These are phyloP conservation scores for Metschnikowia baotianmanensis DNA, from an alignment of 805 yeast species.

Conservation along the genomic window DNA sequence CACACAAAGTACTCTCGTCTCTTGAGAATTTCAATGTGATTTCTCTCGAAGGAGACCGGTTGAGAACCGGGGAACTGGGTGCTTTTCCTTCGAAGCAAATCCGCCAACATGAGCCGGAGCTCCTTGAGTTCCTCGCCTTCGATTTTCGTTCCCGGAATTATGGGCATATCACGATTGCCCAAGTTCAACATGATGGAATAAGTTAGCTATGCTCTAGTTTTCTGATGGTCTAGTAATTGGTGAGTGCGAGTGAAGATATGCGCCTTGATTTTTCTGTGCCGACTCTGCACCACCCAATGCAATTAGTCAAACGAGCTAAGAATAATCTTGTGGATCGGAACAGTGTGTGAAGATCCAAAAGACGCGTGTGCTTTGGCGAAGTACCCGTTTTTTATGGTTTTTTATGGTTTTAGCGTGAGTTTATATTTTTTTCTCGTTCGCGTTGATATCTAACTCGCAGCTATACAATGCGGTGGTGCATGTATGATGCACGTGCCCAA, in stretches of 20 bases:
- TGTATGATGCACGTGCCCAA: constrained; percentile 9
- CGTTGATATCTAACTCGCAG: constrained; percentile 5
- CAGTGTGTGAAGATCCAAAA: no score
- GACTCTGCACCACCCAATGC: no score
- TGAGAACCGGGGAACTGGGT: constrained; percentile 88
- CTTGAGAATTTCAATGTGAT: constrained; percentile 63
- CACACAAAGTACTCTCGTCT: constrained; percentile 87
- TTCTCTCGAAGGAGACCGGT: constrained; percentile 84
- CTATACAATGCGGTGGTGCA: no score
- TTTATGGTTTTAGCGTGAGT: not conserved
- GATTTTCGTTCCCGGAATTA: constrained; percentile 80
- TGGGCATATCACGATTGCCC: constrained; percentile 62
- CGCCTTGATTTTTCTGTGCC: no score
- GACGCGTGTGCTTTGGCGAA: no score
- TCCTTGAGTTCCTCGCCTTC: constrained; percentile 69
- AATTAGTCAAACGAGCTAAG: no score
- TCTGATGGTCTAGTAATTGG: no score
- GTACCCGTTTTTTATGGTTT: not conserved
- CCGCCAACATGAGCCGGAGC: constrained; percentile 67
- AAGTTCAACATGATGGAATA: constrained; percentile 30
- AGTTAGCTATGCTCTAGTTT: not conserved
- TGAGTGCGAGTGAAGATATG: no score
- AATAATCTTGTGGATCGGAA: no score
- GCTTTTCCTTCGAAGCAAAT: constrained; percentile 51
- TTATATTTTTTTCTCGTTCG: constrained; percentile 4